These are phyloP conservation scores for Apiotrichum domesticum DNA, from an alignment of 1,284 basidiomycete species.

Conservation along the genomic window DNA sequence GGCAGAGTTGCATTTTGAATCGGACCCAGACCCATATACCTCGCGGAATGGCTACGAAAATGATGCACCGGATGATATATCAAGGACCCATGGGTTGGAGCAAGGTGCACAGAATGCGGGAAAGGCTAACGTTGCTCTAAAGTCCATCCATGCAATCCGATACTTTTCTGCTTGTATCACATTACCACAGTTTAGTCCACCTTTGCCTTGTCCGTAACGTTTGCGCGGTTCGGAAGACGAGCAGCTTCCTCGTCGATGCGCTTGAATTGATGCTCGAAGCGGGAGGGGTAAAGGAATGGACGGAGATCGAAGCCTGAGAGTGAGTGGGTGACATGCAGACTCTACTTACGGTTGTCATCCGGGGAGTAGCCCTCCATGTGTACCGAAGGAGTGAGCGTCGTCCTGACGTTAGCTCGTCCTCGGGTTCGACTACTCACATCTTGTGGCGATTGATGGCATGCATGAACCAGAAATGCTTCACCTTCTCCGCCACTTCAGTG, in stretches of 20 bases:
- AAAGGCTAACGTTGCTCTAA: no score
- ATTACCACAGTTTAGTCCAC: conserved; percentile 40
- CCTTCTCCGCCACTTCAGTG: conserved; percentile 85
- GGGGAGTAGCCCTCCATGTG: conserved; percentile 65
- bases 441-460: conserved; percentile 96
- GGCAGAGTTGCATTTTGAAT: no score
- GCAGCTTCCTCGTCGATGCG: conserved; percentile 84
- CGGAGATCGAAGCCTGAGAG: conserved; percentile 79
- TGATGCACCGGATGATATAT: no score
- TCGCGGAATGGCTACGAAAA: no score
- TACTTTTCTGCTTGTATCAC: no score
- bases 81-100: no score
- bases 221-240: conserved; percentile 64
- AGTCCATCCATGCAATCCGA: no score
- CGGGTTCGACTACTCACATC: conserved; percentile 55
- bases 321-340: background rate
- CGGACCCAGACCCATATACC: no score
- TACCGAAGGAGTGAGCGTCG: conserved; percentile 91
- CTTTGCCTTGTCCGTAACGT: conserved; percentile 47
- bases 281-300: conserved; percentile 89
- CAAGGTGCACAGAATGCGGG: no score
- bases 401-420: conserved; percentile 44
- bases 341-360: conserved; percentile 11
- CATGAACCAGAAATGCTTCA: conserved; percentile 96
- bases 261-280: conserved; percentile 93